These are phyloP conservation scores for Coniosporium apollinis DNA, from an alignment of 495 filamentous ascomycete species.

Conservation along the genomic window DNA sequence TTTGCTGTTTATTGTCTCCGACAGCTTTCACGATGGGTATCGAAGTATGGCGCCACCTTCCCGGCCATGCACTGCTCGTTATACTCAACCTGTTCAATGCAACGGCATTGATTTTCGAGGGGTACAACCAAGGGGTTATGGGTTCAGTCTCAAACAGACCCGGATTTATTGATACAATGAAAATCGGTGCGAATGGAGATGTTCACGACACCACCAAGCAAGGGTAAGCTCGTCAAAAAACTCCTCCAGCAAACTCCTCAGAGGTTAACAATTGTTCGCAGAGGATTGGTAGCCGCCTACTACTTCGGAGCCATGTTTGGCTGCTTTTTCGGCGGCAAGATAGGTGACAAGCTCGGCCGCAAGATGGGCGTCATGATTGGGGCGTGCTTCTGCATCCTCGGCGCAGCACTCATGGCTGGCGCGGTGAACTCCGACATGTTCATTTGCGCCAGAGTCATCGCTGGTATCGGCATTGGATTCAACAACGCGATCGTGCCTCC, in stretches of 20 bases:
- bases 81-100: background rate
- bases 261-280: background rate
- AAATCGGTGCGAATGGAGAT: background rate
- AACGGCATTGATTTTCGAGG: background rate
- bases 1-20: too few relatives aligned
- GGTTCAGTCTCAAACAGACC: background rate
- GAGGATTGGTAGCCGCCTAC: background rate
- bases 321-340: constrained; percentile 1
- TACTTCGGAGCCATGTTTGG: constrained; percentile 2
- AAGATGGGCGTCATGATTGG: constrained; percentile 1
- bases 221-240: background rate
- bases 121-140: background rate
- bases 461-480: constrained; percentile 1
- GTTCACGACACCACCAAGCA: background rate
- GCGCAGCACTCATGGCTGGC: background rate
- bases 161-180: background rate
- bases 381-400: background rate
- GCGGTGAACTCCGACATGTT: constrained; percentile 1
- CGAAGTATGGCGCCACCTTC: background rate
- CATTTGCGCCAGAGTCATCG: constrained; percentile 2
- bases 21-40: background rate
- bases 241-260: background rate
- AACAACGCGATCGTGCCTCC: constrained; percentile 3
- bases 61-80: background rate
- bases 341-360: constrained; percentile 2